Evolutionary conservation across 352 stramenopile species (phyloP).

Genomic region (Globisporangium parvum): DNA sequence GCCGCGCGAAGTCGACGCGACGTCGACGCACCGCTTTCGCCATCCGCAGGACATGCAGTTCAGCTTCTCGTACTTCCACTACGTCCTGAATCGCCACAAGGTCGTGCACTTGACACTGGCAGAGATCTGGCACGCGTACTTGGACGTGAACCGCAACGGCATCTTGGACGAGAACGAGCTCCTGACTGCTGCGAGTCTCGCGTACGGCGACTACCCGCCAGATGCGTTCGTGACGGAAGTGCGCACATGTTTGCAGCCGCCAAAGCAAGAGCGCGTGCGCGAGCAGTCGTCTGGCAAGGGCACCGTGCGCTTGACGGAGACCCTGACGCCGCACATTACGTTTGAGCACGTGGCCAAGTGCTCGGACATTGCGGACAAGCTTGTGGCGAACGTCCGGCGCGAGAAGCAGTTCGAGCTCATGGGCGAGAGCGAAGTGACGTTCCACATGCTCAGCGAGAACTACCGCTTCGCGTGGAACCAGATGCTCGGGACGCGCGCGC

Average conservation of each 20-base stretch:
- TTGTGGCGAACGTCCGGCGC: slow-evolving; percentile 65
- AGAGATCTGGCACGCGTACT: slow-evolving; percentile 80
- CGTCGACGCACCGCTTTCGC: slow-evolving; percentile 87
- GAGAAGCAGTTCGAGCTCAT: slow-evolving; percentile 60
- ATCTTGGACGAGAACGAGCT: slow-evolving; percentile 90
- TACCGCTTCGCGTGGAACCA: slow-evolving; percentile 86
- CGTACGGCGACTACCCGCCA: slow-evolving; percentile 58
- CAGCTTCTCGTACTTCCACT: slow-evolving; percentile 94
- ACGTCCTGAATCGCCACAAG: slow-evolving; percentile 86
- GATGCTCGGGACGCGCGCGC: slow-evolving; percentile 88
- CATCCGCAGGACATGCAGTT: slow-evolving; percentile 93
- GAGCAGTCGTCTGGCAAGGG: slow-evolving; percentile 52
- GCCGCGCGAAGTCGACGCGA: slow-evolving; percentile 63
- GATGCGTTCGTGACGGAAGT: slow-evolving; percentile 65
- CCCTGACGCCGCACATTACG: slow-evolving; percentile 65
- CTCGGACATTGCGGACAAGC: slow-evolving; percentile 31
- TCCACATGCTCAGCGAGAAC: slow-evolving; percentile 94
- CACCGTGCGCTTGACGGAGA: slow-evolving; percentile 63
- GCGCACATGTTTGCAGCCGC: slow-evolving; percentile 57
- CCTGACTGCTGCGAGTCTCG: slow-evolving; percentile 82
- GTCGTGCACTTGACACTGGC: slow-evolving; percentile 62
- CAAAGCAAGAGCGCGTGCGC: slow-evolving; percentile 68
- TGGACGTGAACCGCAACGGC: slow-evolving; percentile 90
- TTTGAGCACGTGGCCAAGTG: slow-evolving; percentile 55
- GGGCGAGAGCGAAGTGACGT: slow-evolving; percentile 87